phyloP scores from a whole-genome alignment of 768 basidiomycete genomes.

The Russula earlei region DNA sequence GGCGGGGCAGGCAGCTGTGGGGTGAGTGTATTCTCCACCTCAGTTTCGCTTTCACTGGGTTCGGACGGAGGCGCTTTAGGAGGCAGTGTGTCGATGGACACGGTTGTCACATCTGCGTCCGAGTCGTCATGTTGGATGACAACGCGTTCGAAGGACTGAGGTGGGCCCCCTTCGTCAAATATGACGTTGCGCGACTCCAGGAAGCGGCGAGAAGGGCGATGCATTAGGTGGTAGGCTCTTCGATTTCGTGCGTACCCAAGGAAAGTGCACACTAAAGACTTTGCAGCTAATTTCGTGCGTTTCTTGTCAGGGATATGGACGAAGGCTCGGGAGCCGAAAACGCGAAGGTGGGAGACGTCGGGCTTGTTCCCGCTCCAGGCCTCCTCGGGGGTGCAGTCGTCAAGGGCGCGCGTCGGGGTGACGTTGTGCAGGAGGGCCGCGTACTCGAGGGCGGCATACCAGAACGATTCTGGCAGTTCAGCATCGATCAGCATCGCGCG shows the following conservation, averaged over 20 bases:
- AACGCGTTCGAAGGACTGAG: too few species aligned
- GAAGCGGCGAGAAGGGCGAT: background rate
- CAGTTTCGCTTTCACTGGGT: too few species aligned
- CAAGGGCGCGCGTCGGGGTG: constrained; percentile 10
- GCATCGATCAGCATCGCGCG: constrained; percentile 16
- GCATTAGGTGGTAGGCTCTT: constrained; percentile 11
- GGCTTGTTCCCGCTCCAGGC: constrained; percentile 16
- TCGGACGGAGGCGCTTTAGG: too few species aligned
- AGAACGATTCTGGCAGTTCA: constrained; percentile 12
- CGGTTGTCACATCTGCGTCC: too few species aligned
- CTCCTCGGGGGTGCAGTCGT: constrained; percentile 17
- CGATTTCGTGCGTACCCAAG: constrained; percentile 12
- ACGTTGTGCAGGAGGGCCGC: background rate
- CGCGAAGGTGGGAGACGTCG: background rate
- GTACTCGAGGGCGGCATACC: background rate
- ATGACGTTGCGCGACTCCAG: constrained; percentile 9
- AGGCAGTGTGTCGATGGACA: too few species aligned
- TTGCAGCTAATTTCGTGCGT: constrained; percentile 12
- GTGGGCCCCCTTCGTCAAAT: constrained; percentile 17
- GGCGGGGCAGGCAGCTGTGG: too few species aligned
- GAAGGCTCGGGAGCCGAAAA: constrained; percentile 13
- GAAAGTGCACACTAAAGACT: constrained; percentile 11
- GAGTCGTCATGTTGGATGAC: too few species aligned
- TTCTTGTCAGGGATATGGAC: constrained; percentile 3
- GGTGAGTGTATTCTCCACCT: too few species aligned